Evolutionary conservation across 1,284 basidiomycete species (phyloP), one percentile per base, ranked within the genome.

Genomic region (Pyrrhoderma noxium): DNA sequence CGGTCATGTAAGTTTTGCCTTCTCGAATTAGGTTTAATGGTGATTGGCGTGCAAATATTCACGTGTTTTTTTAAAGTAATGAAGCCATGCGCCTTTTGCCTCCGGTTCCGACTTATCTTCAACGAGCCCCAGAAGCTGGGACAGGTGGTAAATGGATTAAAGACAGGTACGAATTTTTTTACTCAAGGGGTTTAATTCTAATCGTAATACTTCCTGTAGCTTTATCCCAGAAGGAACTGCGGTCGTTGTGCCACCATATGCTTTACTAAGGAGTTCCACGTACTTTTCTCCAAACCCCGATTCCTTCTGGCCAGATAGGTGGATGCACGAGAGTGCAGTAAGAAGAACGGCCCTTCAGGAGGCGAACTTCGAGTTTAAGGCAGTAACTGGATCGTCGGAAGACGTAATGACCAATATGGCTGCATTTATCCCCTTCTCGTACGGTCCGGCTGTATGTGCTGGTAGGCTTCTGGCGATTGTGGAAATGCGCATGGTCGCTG

Each of bases 151-250:
- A 39, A 19, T 18, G 18, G 22, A 19, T 56, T 16, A 47, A 21
- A 27, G 40, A 42, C 8, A 43, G 44, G 54, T 56, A 18, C 9
- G 45, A 7, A 16, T 27, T 36, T 25, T 23, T 5, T 27, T 22
- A 14, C 9, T 19, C 18, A 13, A n/a, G 7, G 14, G 9, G 8
- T 5, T 13, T 27, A 14, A 16, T n/a, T 13, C 22, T 19, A n/a
- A 38, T 25, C 31, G 3, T 18, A 22, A 42, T 3, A 18, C 31
- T 23, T 14, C 19, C 22, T 34, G 8, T 16, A 79, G 75, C 44
- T 72, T 69, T 51, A 62, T 80, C 2, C 74, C 76, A 1, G 74
- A 75, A 58, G 71, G 71, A 27, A 78, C 74, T 1, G 69, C 65
- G 38, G 65, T 75, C 8, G 71, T 69, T 50, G 63, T 77, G 36